phyloP scores from a whole-genome alignment of 208 protist species.

The Leishmania gerbilli region DNA sequence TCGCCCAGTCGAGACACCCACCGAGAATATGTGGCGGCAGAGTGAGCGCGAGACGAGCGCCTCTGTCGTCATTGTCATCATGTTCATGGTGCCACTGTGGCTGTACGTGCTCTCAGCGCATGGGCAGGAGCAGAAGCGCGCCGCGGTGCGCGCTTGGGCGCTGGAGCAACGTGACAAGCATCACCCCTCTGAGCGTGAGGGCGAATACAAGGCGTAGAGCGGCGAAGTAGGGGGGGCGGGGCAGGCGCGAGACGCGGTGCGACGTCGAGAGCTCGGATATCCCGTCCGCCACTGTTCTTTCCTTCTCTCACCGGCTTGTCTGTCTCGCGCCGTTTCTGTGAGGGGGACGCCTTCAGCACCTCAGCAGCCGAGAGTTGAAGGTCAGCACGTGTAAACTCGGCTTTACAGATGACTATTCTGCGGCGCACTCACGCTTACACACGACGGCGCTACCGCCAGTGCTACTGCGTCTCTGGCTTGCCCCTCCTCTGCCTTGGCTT shows the following conservation, averaged over 20 bases:
- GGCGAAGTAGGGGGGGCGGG: not conserved
- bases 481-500: not conserved
- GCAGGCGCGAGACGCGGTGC: not conserved
- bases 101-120: constrained; percentile 45
- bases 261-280: not conserved
- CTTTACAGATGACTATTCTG: not conserved
- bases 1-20: constrained; percentile 47
- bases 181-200: not conserved
- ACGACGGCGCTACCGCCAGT: not conserved
- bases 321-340: not conserved
- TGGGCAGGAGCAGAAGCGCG: constrained; percentile 38
- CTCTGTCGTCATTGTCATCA: constrained; percentile 45
- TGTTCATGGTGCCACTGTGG: constrained; percentile 61
- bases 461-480: not conserved
- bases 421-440: not conserved
- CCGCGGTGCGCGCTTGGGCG: constrained; percentile 36
- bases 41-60: constrained; percentile 59
- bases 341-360: not conserved
- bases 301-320: not conserved
- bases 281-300: not conserved
- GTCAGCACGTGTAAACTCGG: not conserved
- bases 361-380: not conserved
- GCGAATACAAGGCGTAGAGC: not conserved
- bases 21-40: constrained; percentile 41
- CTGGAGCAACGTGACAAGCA: constrained; percentile 26